Base-by-base conservation (phyloP, 2,329 filamentous ascomycete species). In the Parastagonospora avenae region DNA sequence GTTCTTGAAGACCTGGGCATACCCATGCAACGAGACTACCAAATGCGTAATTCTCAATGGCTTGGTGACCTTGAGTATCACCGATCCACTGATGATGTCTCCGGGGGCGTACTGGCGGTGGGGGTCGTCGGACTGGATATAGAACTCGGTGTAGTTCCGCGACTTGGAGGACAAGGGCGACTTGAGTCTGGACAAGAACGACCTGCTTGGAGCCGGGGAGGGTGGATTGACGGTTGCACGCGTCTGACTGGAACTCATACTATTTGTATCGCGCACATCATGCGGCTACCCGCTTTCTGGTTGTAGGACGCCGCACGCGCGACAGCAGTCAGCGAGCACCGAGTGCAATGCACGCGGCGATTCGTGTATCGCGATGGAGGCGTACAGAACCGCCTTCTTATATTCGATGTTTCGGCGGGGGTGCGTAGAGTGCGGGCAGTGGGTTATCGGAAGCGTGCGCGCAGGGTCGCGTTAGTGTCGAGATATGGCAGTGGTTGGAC, bases 1-100 rank as follows among this genome's bases (percentile, higher is more conserved):
- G 53, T 84, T 85, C 74, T 90, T 91, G 76, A 86, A 90, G 40
- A 92, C 89, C 67, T 90, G 87, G 48, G 91, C 89, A 71, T 86
- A 91, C 54, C 90, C 90, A 70, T 91, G 88, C 46, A 94, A 77
- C 53, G 86, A 84, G 55, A 93, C 87, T 9, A 89, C 89, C 42
- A 94, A 79, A 76, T 94, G 90, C 7, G 90, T 93, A 64, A 94
- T 85, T 62, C 89, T 82, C 55, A 91, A 76, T 14, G 90, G 86
- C 72, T 91, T 91, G 63, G 88, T 78, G 31, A 91, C 82, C 49
- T 85, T 87, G 62, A 93, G 77, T 54, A 90, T 80, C 41, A 93
- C 89, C 57, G 83, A 83, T 46, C 90, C 90, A 50, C 82, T 84
- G 40, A 94, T 88, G 59, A 86, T 77, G 67, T 93, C 90, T 54